Evolutionary conservation across 768 basidiomycete species (phyloP), one percentile per base, ranked within the genome.

Genomic region (Amanita rubescens): DNA sequence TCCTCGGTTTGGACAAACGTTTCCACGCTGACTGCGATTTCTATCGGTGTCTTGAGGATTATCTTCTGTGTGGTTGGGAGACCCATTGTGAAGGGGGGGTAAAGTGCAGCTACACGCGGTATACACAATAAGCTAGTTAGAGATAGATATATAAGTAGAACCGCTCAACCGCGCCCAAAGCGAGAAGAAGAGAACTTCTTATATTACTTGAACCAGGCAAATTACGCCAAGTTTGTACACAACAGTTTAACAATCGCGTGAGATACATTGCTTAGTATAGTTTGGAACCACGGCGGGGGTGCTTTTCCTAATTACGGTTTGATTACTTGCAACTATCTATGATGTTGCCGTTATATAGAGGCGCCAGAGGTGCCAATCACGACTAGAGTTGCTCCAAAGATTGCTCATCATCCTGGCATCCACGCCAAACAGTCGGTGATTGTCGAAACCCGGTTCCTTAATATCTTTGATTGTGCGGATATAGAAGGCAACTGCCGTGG

Each of bases 21-120:
- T 48, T 65, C 65, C 12, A 68, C 63, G 10, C 61, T 57, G 20
- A 69, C 63, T 11, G 58, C 53, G 33, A 67, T 65, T 15, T 54
- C 38, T n/a, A 53, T 39, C 1, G 42, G 55, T 15, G 20, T 49
- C 35, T 35, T 15, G 49, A 43, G 30, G 20, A 6, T 22, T 17
- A 11, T 34, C 41, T 22, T 43, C 41, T 33, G 8, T 19, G 3
- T 34, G 41, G 17, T 25, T 12, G 51, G 25, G 32, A 42, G 10
- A 6, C 30, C 30, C 30, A 52, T 43, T 27, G 17, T 11, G 24
- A 38, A 10, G 27, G 20, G 30, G 27, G 42, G 3, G 22, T 19
- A 5, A 27, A 15, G 24, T 14, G 10, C 22, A 41, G 33, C 15
- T 30, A 6, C n/a, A 32, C 25, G 25, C 44, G 44, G 25, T 17